Percentiles rank a stretch among this genome's conserved stretches.
Conservation (phyloP, 1,139 yeast genomes). For the Nakaseomyces glabratus region DNA sequence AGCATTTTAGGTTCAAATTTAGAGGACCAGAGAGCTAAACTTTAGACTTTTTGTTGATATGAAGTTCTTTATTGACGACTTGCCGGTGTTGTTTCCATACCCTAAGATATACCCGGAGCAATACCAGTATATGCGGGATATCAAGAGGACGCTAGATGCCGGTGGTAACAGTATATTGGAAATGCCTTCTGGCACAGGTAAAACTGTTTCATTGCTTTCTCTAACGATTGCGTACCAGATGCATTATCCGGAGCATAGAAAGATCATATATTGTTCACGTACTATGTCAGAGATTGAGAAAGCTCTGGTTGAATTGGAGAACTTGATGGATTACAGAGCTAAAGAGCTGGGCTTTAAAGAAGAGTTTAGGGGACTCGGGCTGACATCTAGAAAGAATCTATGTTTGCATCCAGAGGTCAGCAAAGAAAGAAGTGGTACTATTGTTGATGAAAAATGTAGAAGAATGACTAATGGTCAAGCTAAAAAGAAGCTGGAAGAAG, state of each 20-base stretch:
- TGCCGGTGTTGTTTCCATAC: conserved; percentile 94
- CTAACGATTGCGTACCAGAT: conserved; percentile 91
- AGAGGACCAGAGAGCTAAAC: no score
- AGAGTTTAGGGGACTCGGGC: conserved; percentile 86
- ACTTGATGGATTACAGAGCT: conserved; percentile 77
- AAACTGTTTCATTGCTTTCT: conserved; percentile 84
- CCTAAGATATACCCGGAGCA: conserved; percentile 97
- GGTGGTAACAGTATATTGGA: conserved; percentile 97
- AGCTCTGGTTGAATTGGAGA: conserved; percentile 87
- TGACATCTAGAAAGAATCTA: conserved; percentile 86
- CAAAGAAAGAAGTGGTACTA: conserved; percentile 81
- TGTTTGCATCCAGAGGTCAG: conserved; percentile 86
- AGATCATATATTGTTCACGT: conserved; percentile 94
- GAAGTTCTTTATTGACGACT: conserved; percentile 79
- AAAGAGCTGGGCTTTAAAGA: conserved; percentile 76
- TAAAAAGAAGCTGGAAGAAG: conserved; percentile 54
- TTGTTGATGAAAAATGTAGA: conserved; percentile 94
- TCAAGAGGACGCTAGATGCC: conserved; percentile 84
- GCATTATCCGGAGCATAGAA: conserved; percentile 90
- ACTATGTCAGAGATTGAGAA: conserved; percentile 99
- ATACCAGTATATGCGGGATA: conserved; percentile 93
- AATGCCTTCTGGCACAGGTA: conserved; percentile 99
- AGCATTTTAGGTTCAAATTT: no score
- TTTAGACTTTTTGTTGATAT: conserved; percentile 15
- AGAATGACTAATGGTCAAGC: conserved; percentile 88